Evolutionary conservation across 768 basidiomycete genomes (phyloP), one percentile per base, ranked within the genome.

Genomic region (Boletus tylopilopsis): DNA sequence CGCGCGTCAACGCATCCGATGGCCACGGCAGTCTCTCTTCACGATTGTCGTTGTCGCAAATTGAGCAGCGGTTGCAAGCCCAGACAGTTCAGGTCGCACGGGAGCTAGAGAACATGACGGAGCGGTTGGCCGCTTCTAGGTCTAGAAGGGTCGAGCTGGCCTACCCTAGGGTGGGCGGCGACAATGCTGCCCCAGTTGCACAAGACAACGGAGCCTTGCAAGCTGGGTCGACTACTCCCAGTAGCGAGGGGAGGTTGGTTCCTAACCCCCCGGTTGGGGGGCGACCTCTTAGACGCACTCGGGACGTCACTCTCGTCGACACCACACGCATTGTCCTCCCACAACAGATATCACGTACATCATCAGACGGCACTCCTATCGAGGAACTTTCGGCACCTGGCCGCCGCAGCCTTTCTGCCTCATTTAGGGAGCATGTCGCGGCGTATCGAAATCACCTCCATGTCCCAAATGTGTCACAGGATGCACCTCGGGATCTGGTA

Each of bases 51-150:
- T 37, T 62, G 29, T 53, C 62, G 32, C 60, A 52, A 37, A 47
- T 70, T 1, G 67, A 67, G 32, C 67, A 68, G 36, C 61, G 50
- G 40, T 24, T 63, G 45, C 64, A 65, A 33, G 53, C 46, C 1
- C 67, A 70, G 47, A 61, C 67, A 4, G 55, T 55, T n/a, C 58
- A 63, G 50, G 66, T 67, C 16, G 57, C 68, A n/a, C 62, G 59
- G 45, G 68, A 68, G 45, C 45, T 68, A 8, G 69, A 68, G 49
- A 60, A 29, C 44, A 67, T 69, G 67, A 61, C 63, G 15, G 61
- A 60, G 36, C 61, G 55, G 18, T 49, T 70, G 41, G 49, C 53
- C 3, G 47, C 57, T 3, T 54, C 52, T 12, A 56, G 64, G 29
- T 57, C 55, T 29, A 64, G 68, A 29, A 54, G 68, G 37, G 23